phyloP scores from a whole-genome alignment of 2,329 filamentous ascomycete species.

The Penicillium polonicum region DNA sequence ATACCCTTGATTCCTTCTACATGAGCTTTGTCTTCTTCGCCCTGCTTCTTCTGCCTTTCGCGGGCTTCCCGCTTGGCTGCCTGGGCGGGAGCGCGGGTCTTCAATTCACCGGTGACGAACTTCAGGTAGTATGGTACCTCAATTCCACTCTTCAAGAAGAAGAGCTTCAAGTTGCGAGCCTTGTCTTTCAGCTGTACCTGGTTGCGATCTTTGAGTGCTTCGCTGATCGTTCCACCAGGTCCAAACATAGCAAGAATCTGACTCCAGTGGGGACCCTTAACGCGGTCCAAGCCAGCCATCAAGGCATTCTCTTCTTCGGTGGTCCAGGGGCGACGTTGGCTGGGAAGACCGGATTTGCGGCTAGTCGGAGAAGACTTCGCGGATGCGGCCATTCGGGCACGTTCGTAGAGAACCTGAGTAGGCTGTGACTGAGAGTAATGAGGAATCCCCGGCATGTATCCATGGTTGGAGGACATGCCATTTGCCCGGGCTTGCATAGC shows the following conservation, averaged over 20 bases:
- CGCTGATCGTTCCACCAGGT: slow-evolving; percentile 72
- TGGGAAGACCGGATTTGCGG: slow-evolving; percentile 54
- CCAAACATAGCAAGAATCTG: slow-evolving; percentile 86
- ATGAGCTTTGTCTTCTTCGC: slow-evolving; percentile 49
- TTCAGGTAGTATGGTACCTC: slow-evolving; percentile 87
- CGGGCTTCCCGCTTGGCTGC: slow-evolving; percentile 51
- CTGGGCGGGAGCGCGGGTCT: slow-evolving; percentile 73
- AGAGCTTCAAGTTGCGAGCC: slow-evolving; percentile 82
- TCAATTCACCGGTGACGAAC: slow-evolving; percentile 84
- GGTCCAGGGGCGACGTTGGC: slow-evolving; percentile 75
- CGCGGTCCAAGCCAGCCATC: slow-evolving; percentile 82
- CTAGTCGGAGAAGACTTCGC: slow-evolving; percentile 55
- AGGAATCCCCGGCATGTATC: slow-evolving; percentile 48
- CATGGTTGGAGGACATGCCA: slow-evolving; percentile 40
- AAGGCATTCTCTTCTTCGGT: slow-evolving; percentile 86
- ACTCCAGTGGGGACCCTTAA: slow-evolving; percentile 90
- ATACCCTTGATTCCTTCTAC: slow-evolving; percentile 50
- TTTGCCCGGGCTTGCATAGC: slow-evolving; percentile 33
- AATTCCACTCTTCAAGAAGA: slow-evolving; percentile 86
- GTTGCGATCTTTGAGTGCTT: slow-evolving; percentile 82
- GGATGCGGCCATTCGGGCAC: slow-evolving; percentile 55
- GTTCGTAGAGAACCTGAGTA: slow-evolving; percentile 59
- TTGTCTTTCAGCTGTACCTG: slow-evolving; percentile 94
- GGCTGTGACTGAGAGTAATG: slow-evolving; percentile 50
- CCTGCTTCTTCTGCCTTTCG: slow-evolving; percentile 47